Evolutionary conservation across 768 basidiomycete genomes (phyloP).

Genomic region (Pleurotus ostreatus): DNA sequence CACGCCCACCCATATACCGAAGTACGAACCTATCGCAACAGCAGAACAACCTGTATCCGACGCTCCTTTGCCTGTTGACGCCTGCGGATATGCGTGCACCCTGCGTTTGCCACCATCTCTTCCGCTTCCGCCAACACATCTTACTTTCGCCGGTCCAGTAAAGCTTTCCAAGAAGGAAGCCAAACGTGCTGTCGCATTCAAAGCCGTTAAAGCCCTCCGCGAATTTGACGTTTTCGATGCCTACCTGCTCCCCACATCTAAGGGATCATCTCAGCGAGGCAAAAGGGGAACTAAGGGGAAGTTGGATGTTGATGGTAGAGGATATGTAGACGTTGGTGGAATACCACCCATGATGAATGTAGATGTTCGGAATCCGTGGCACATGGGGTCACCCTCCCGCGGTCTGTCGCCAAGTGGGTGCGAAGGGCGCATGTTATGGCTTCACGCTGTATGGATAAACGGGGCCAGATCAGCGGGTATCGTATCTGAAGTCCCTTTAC

Average conservation of each 20-base stretch:
- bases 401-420: not conserved
- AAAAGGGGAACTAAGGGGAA: conserved; percentile 30
- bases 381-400: conserved; percentile 29
- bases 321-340: conserved; percentile 35
- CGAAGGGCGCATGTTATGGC: conserved; percentile 41
- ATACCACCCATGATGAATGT: conserved; percentile 58
- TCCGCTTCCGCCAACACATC: conserved; percentile 50
- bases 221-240: conserved; percentile 77
- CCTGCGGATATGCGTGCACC: conserved; percentile 51
- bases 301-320: conserved; percentile 52
- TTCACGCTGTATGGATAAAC: conserved; percentile 57
- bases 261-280: conserved; percentile 12
- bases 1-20: conserved; percentile 56
- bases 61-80: not conserved
- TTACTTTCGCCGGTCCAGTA: conserved; percentile 55
- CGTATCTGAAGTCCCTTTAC: conserved; percentile 60
- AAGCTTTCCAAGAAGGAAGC: conserved; percentile 75
- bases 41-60: not conserved
- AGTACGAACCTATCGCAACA: conserved; percentile 28
- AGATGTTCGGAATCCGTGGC: conserved; percentile 64
- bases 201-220: conserved; percentile 68
- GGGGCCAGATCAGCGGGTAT: conserved; percentile 53
- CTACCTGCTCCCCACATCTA: conserved; percentile 70
- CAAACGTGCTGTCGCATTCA: conserved; percentile 77
- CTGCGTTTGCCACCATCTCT: conserved; percentile 68